Evolutionary conservation across 2,329 filamentous ascomycete species (phyloP), one percentile per base, ranked within the genome.

Genomic region (Leptographium wingfieldii): DNA sequence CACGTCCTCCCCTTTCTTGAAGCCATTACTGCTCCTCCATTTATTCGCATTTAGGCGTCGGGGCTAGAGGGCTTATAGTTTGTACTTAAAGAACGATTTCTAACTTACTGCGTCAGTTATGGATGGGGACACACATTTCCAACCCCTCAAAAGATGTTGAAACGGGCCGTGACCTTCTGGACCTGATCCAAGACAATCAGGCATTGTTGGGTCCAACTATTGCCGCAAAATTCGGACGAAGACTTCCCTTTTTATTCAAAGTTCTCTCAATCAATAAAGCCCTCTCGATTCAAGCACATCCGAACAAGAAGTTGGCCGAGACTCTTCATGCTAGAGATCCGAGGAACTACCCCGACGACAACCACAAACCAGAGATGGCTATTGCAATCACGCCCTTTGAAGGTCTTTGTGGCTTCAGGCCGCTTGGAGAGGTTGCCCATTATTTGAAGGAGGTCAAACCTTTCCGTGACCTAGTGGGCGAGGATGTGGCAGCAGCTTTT

Each of bases 311-410:
- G 74, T 85, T 95, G 16, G 94, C 94, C 57, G 92, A 95, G 75
- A 77, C 90, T 70, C 78, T 99, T 35, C 94, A 97, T 72, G 82
- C 85, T 48, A 84, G 81, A 64, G 92, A 99, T 70, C 82, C 91
- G 56, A 90, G 90, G 74, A 95, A 99, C 77, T 99, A 99, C 71
- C 94, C 92, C 61, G 91, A 99, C 78, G 92, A 97, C 77, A 99
- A 99, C 76, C 94, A 99, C 80, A 99, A 99, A 76, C 94, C 94
- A 40, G 94, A 99, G 75, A 99, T 99, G 94, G 92, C 94, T 63
- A 96, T 99, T 72, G 94, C 94, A 63, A 87, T 99, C 68, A 97
- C 94, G 1, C 87, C 90, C 0, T 99, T 99, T 66, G 92, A 97
- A 71, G 94, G 94, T 0, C 82, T 99, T 40, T 99, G 94, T 68